Base-by-base conservation (phyloP, 2,329 filamentous ascomycete genomes). In the Septoria petroselini region DNA sequence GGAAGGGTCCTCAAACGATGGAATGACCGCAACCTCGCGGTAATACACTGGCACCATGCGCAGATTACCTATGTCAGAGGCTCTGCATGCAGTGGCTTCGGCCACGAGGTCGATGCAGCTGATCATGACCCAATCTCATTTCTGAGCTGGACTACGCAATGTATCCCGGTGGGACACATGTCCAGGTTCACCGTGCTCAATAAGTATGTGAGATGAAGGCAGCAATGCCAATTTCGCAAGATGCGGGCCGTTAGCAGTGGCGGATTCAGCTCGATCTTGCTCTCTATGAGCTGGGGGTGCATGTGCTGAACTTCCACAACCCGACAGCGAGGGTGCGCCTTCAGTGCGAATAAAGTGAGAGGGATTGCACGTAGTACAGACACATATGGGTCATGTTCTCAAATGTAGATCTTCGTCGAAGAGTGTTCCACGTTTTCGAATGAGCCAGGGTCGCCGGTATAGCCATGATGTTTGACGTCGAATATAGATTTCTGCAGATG, bases 1-100 rank as follows among this genome's bases (percentile, higher is more conserved):
- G 18, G 14, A 40, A 35, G 31, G 11, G 33, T 39, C 23, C 34
- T 15, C 23, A 15, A 27, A 31, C 5, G 2, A n/a, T 14, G 11
- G 34, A 19, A 47, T 21, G 43, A 17, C 15, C 17, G 33, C n/a
- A 17, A 15, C 18, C 30, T 38, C 27, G 35, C 18, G 34, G 33
- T 47, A 8, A 39, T 35, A 38, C 33, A n/a, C 43, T 25, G 40
- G 35, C 23, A 15, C 21, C 8, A 14, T 23, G 23, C 34, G 21
- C 34, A 33, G 34, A 40, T 47, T 40, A 34, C 23, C 18, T 11
- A 18, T n/a, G 17, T 40, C 19, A 19, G 43, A 47, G 27, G 43
- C 25, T 17, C 14, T 7, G 8, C 15, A 30, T 25, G n/a, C 14
- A 33, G 23, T 19, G 34, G 17, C 19, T 17, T 18, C 30, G 34